Evolutionary conservation across 2,329 filamentous ascomycete species (phyloP), one percentile per base, ranked within the genome.

Genomic region (Colletotrichum liaoningense): DNA sequence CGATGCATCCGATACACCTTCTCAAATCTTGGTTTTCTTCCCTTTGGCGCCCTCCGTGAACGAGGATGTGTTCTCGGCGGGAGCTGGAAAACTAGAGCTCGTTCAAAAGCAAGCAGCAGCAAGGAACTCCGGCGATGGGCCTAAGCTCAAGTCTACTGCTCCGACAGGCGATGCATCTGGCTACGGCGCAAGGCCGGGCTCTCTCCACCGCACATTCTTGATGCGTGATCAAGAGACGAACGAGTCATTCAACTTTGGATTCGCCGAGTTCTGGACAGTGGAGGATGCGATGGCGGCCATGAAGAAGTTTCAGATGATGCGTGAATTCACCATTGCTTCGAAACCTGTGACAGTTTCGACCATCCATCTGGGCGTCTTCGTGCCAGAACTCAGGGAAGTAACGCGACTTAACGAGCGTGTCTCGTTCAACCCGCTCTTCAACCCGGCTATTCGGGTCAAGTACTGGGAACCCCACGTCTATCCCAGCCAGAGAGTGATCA

Each of bases 361-460:
- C 76, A 95, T 95, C 52, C 94, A 97, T 76, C 90, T 93, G n/a
- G 94, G 94, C 5, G 94, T 97, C 3, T 97, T 97, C 78, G 90
- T 95, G 14, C 94, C 93, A 0, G 92, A 93, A 56, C 86, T 93
- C 62, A 89, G 92, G 63, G 86, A 88, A 8, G 71, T 85, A 1
- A 86, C 86, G 5, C 85, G 88, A 0, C 88, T 88, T 22, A 89
- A 86, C n/a, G 87, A 90, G 16, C 86, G 84, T 58, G 91, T 92
- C 79, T 93, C 92, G 0, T 95, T 96, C 78, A 87, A 88, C 38
- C 93, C 93, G 1, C 85, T 94, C 1, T 91, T 90, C 76, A 95
- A 95, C 77, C 87, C 91, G 1, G 85, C 88, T 0, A 82, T 94
- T 70, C 90, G 91, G 73, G 87, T 95, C 55, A 91, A 91, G 78